Conservation (phyloP, 352 stramenopile species). For the Pythium dissotocum region DNA sequence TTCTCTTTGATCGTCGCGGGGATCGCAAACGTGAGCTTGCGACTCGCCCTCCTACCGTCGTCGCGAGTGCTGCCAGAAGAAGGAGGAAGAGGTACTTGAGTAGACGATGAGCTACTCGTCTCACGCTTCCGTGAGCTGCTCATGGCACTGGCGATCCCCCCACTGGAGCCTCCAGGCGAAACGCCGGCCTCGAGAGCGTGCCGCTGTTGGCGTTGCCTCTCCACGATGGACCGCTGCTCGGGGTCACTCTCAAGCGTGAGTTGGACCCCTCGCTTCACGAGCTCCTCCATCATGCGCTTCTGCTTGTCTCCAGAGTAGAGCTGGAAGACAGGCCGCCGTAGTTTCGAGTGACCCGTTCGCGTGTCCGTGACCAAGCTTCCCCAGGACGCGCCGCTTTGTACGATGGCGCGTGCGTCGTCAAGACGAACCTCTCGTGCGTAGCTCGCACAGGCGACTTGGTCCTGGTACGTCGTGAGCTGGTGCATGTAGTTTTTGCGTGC, state of each 20-base stretch:
- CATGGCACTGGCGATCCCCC: neutral
- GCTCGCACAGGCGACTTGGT: constrained; percentile 47
- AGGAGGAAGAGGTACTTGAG: neutral
- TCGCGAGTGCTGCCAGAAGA: neutral
- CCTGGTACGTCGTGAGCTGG: constrained; percentile 46
- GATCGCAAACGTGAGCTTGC: constrained; percentile 33
- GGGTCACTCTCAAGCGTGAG: constrained; percentile 70
- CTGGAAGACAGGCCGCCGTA: constrained; percentile 40
- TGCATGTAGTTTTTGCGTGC: constrained; percentile 46
- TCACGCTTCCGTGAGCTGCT: constrained; percentile 31
- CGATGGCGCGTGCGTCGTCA: constrained; percentile 71
- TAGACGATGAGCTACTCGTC: neutral
- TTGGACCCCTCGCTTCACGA: constrained; percentile 59
- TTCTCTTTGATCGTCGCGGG: constrained; percentile 25
- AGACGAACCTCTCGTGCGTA: constrained; percentile 64
- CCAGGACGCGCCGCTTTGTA: constrained; percentile 56
- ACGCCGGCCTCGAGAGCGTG: constrained; percentile 24
- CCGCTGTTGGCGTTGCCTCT: constrained; percentile 45
- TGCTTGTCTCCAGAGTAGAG: constrained; percentile 45
- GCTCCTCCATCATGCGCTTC: constrained; percentile 48
- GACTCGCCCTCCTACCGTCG: constrained; percentile 11
- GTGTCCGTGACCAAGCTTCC: constrained; percentile 28
- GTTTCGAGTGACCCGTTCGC: constrained; percentile 13
- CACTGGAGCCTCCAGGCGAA: neutral
- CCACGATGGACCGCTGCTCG: constrained; percentile 50